A percentile compares a stretch with the other conserved stretches of the same genome.
These are phyloP conservation scores for Trichophyton schoenleinii DNA, from an alignment of 2,329 filamentous ascomycete genomes.

Conservation along the genomic window DNA sequence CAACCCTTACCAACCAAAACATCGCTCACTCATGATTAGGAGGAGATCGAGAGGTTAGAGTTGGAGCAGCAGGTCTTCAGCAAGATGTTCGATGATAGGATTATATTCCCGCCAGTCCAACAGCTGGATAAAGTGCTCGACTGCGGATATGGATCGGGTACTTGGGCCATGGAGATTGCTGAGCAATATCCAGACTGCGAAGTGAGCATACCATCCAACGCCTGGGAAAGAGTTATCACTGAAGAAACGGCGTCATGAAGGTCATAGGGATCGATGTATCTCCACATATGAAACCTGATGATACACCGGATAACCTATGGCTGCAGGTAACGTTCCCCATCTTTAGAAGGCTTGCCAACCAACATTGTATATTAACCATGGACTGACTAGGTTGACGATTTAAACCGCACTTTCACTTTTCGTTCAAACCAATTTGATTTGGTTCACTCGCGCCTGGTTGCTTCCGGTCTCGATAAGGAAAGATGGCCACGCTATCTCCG, in stretches of 20 bases:
- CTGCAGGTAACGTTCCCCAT: constrained; percentile 41
- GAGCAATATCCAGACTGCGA: constrained; percentile 51
- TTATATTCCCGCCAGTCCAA: constrained; percentile 57
- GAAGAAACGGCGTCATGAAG: constrained; percentile 28
- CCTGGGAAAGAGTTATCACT: constrained; percentile 3
- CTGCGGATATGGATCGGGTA: constrained; percentile 58
- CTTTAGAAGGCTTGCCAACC: neutral
- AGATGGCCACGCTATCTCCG: constrained; percentile 65
- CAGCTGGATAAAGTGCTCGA: constrained; percentile 52
- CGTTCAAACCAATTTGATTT: constrained; percentile 62
- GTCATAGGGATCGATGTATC: constrained; percentile 61
- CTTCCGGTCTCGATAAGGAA: constrained; percentile 52
- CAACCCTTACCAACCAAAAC: neutral
- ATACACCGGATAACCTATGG: constrained; percentile 53
- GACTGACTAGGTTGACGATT: constrained; percentile 47
- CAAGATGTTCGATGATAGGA: constrained; percentile 51
- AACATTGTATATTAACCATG: neutral
- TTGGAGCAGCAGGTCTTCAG: constrained; percentile 51
- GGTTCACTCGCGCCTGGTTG: constrained; percentile 56
- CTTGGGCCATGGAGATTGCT: constrained; percentile 59
- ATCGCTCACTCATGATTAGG: constrained; percentile 32
- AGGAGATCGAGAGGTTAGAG: constrained; percentile 54
- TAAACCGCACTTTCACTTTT: constrained; percentile 59
- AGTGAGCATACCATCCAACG: constrained; percentile 34
- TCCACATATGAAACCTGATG: constrained; percentile 55